Percentiles rank a stretch among this genome's conserved stretches.
These are phyloP conservation scores for Hemerocallis citrina DNA, from an alignment of 106 monocot genomes.

Conservation along the genomic window DNA sequence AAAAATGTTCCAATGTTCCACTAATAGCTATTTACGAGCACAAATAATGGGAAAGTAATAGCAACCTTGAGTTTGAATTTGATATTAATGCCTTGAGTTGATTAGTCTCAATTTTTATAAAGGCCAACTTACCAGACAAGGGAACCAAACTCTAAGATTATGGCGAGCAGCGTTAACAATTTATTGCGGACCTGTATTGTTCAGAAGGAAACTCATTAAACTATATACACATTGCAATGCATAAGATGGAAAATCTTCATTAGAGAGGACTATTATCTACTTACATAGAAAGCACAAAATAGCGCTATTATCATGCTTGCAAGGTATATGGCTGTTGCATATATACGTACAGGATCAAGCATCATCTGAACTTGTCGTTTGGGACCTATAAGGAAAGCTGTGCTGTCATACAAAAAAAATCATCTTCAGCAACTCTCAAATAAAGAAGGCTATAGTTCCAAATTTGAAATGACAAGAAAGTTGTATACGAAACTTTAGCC, in stretches of 20 bases:
- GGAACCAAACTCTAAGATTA: constrained; percentile 82
- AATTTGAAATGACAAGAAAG: too few species aligned
- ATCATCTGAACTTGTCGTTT: constrained; percentile 89
- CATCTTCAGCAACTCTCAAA: constrained; percentile 23
- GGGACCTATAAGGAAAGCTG: constrained; percentile 94
- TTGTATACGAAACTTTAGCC: not conserved
- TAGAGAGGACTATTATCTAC: constrained; percentile 7
- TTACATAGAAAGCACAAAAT: constrained; percentile 93
- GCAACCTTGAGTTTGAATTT: too few species aligned
- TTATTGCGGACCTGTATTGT: constrained; percentile 23
- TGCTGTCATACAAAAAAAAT: constrained; percentile 75
- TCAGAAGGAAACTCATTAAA: not conserved
- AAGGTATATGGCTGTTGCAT: constrained; percentile 82
- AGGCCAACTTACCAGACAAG: constrained; percentile 68
- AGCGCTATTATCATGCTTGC: constrained; percentile 86
- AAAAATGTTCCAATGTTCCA: too few species aligned
- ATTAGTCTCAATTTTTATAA: too few species aligned
- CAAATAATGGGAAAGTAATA: too few species aligned
- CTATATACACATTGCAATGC: too few species aligned
- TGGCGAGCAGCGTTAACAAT: constrained; percentile 78
- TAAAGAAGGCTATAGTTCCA: too few species aligned
- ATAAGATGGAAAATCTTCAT: too few species aligned
- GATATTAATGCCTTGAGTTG: too few species aligned
- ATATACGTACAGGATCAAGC: constrained; percentile 97
- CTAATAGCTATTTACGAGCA: too few species aligned